These are phyloP conservation scores for Boletus rubroflammeus DNA, from an alignment of 768 basidiomycete genomes.

Conservation along the genomic window DNA sequence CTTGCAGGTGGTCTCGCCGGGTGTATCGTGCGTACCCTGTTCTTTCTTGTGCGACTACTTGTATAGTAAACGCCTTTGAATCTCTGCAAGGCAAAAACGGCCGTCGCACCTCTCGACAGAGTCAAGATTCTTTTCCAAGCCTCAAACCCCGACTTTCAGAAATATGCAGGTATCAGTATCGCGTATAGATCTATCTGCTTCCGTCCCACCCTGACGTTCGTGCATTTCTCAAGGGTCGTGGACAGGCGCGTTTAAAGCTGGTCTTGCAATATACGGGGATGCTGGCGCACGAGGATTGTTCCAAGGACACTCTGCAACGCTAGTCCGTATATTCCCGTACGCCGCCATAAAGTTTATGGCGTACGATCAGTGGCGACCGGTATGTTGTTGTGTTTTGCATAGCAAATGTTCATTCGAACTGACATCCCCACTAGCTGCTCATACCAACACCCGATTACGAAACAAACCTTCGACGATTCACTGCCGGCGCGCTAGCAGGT, in stretches of 20 bases:
- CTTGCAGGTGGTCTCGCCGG: constrained; percentile 93
- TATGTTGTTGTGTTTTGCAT: constrained; percentile 32
- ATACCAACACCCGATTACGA: constrained; percentile 82
- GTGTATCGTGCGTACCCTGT: constrained; percentile 66
- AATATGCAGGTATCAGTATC: constrained; percentile 89
- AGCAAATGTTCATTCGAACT: not conserved
- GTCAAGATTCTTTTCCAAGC: constrained; percentile 99
- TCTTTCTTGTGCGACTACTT: not conserved
- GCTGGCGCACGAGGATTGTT: constrained; percentile 77
- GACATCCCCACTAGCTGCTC: constrained; percentile 49
- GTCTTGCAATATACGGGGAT: constrained; percentile 62
- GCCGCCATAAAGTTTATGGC: constrained; percentile 97
- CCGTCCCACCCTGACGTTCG: constrained; percentile 15
- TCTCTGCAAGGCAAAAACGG: constrained; percentile 75
- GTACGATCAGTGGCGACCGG: constrained; percentile 83
- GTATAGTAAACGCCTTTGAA: constrained; percentile 8
- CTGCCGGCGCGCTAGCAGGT: constrained; percentile 89
- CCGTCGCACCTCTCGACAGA: constrained; percentile 92
- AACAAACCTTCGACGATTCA: constrained; percentile 75
- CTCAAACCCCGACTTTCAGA: constrained; percentile 89
- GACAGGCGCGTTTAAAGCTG: constrained; percentile 79
- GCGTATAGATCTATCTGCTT: constrained; percentile 20
- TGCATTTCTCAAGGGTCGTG: constrained; percentile 61
- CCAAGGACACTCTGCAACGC: constrained; percentile 94
- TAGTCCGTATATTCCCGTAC: constrained; percentile 93